A percentile compares a stretch with the other conserved stretches of the same genome.
Evolutionary conservation across 345 rosid species (phyloP).

Genomic region (Lepidium africanum): DNA sequence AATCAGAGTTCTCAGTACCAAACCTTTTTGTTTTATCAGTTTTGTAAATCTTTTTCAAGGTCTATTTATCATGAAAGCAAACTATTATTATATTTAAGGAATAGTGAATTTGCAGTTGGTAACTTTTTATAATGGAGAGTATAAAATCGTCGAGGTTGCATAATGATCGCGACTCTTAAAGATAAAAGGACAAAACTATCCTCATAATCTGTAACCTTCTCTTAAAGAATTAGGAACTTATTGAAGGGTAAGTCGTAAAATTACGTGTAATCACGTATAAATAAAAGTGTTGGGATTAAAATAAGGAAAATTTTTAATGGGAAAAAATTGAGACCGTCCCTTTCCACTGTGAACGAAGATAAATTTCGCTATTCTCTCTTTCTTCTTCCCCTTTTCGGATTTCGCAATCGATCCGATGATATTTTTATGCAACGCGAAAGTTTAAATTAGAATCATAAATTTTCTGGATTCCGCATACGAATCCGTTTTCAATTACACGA

Average conservation of each 20-base stretch:
- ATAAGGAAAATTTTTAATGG: neutral
- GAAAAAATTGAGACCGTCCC: conserved; percentile 19
- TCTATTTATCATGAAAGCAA: neutral
- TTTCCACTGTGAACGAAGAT: conserved; percentile 16
- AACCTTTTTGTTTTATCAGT: conserved; percentile 6
- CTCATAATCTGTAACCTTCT: neutral
- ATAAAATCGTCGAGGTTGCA: neutral
- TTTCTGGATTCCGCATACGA: neutral
- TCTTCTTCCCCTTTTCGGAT: neutral
- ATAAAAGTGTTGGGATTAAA: neutral
- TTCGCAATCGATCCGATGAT: conserved; percentile 2
- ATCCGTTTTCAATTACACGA: neutral
- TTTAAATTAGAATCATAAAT: neutral
- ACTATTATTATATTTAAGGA: neutral
- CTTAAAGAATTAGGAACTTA: neutral
- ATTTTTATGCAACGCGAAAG: neutral
- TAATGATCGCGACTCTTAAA: neutral
- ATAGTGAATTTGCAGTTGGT: neutral
- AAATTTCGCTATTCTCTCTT: neutral
- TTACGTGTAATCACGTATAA: neutral
- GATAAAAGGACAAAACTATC: conserved; percentile 2
- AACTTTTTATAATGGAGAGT: neutral
- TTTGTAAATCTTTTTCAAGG: no score
- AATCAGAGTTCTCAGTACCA: neutral
- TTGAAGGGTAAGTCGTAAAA: conserved; percentile 3